Base-by-base conservation (phyloP, 495 filamentous ascomycete species). In the Lepidopterella palustris region DNA sequence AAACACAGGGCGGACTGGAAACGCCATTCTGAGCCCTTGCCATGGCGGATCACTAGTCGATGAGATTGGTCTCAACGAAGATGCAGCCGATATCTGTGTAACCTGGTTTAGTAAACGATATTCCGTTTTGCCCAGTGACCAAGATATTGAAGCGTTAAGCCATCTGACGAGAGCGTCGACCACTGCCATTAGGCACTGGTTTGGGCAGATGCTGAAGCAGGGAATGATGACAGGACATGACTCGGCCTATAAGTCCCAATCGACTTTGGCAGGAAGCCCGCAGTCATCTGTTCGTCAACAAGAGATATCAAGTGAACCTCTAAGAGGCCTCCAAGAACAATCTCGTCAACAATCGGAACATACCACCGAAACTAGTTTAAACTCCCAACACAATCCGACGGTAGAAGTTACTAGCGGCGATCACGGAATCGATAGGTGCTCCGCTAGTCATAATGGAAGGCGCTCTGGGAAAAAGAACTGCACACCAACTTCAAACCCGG, bases 161-260 rank as follows among this genome's bases (percentile, higher is more conserved):
- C 60, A 67, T 21, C 48, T 67, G 4, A 67, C 64, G 6, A 57
- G 53, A 24, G 60, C 60, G 53, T 47, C 60, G 10, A 27, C 57
- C 8, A 40, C n/a, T 11, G 60, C 64, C 8, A 63, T 67, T 13
- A 24, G 60, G 21, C 52, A 60, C 3, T 67, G 64, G 64, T 67
- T 67, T 35, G 60, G 64, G 2, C 56, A 67, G 28, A 48, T 63
- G 47, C 45, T 60, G 10, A 63, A 63, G 28, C 64, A 63, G 47
- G 64, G 64, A 25, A 15, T 50, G 21, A 42, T 62, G 45, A 18
- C 60, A 35, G 59, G 59, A 23, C 59, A 67, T 27, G 64, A 67
- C 27, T 63, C 60, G 29, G 64, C 60, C 10, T 67, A 67, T 21
- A 67, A 61, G 49, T 67, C 64, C 20, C 60, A 63, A 32, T 60